Evolutionary conservation across 805 yeast genomes (phyloP), one percentile per base, ranked within the genome.

Genomic region (Saccharomycopsis guyanensis): DNA sequence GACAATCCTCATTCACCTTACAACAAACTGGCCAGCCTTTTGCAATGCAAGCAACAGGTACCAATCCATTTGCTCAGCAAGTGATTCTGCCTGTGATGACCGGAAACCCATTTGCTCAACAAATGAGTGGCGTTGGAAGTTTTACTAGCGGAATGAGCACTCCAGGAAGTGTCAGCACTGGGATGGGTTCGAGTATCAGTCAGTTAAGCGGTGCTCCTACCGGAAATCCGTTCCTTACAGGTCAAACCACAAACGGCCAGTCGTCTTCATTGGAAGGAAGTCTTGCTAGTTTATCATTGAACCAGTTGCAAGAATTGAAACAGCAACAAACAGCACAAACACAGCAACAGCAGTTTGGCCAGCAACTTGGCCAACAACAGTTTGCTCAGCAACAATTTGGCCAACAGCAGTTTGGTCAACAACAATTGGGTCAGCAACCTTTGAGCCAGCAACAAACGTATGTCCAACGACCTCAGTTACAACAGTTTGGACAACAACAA

Each of bases 31-130:
- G 29, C 29, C 38, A 18, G 42, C 35, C 2, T 32, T 25, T 25
- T 25, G 10, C 10, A 10, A 29, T 41, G 19, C 40, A 35, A 27
- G 34, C 48, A n/a, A 19, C 42, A 23, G 13, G 42, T 19, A 50
- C 53, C 13, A 50, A 50, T 15, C 52, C 52, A 5, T 42, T 45
- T 20, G 33, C 27, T 8, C 10, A 24, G 45, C 47, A 42, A n/a
- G n/a, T n/a, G 15, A 15, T 15, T 16, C 40, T 13, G 23, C 36
- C 25, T 22, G 31, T 34, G n/a, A 15, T 33, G 37, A 35, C 48
- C 20, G 56, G 55, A 56, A 58, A 59, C 49, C 50, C 43, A 50
- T 53, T 57, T 55, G 51, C 56, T 53, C 56, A 55, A 13, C 27
- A 35, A 22, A 31, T 34, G 22, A 16, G 8, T 6, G n/a, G n/a